phyloP scores from a whole-genome alignment of 805 yeast genomes.

The Brettanomyces bruxellensis region DNA sequence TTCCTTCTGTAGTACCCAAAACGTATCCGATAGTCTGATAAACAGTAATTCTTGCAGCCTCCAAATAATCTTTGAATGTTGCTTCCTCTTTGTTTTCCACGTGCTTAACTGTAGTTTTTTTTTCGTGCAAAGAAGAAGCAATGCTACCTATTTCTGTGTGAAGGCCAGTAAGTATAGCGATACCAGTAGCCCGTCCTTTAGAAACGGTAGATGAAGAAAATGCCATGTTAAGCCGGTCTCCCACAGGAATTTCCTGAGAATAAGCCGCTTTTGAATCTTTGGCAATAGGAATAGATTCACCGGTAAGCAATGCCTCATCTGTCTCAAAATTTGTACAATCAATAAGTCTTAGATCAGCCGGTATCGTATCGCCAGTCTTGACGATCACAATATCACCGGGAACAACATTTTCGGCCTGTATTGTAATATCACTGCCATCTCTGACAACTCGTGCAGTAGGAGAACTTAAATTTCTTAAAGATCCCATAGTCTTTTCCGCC shows the following conservation, averaged over 20 bases:
- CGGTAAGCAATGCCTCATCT: slow-evolving; percentile 84
- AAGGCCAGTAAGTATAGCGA: slow-evolving; percentile 61
- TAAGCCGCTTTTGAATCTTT: slow-evolving; percentile 40
- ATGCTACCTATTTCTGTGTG: slow-evolving; percentile 68
- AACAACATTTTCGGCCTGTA: slow-evolving; percentile 56
- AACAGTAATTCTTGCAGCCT: slow-evolving; percentile 38
- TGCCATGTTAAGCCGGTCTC: slow-evolving; percentile 68
- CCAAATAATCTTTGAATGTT: slow-evolving; percentile 36
- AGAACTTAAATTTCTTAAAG: slow-evolving; percentile 55
- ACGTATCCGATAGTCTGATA: slow-evolving; percentile 55
- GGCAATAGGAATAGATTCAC: slow-evolving; percentile 73
- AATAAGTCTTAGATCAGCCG: slow-evolving; percentile 61
- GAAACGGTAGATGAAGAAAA: slow-evolving; percentile 60
- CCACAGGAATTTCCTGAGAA: slow-evolving; percentile 42
- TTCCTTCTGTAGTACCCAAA: slow-evolving; percentile 69
- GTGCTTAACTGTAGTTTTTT: slow-evolving; percentile 28
- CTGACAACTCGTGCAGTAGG: slow-evolving; percentile 65
- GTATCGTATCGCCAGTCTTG: slow-evolving; percentile 65
- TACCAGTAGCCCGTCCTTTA: slow-evolving; percentile 68
- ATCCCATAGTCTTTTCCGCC: slow-evolving; percentile 76
- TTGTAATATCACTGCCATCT: slow-evolving; percentile 44
- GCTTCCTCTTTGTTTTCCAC: slow-evolving; percentile 36
- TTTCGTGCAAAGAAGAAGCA: slow-evolving; percentile 47
- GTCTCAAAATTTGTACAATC: slow-evolving; percentile 58
- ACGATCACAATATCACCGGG: slow-evolving; percentile 65